Base-by-base conservation (phyloP, 176 grass and related monocot genomes). In the Triticum turgidum region DNA sequence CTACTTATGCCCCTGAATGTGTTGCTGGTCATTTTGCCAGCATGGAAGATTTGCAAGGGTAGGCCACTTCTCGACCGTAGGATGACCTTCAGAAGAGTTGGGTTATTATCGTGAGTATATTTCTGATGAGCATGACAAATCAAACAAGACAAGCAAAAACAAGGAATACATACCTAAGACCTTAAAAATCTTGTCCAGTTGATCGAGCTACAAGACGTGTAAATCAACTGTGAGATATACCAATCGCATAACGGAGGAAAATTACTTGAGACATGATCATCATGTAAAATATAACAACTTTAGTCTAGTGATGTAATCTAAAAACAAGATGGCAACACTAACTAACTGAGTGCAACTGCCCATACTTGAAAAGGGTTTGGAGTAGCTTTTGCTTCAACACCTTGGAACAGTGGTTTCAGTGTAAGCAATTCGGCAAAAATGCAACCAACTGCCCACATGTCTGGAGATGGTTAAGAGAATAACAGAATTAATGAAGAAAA, bases 381-480 rank as follows among this genome's bases (percentile, higher is more conserved):
- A 59, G 92, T 88, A 89, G 73, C 90, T 98, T 98, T 98, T 34
- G 91, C 92, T 92, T 96, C 97, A 49, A 98, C 92, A 34, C 97
- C 97, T 98, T 98, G 97, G 86, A 98, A 98, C 65, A 98, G 85
- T 70, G 97, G 97, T 90, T 98, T 98, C 51, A 98, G 80, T 42
- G 94, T 98, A 54, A 98, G 87, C 81, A 98, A 82, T 90, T 98
- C 97, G 84, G 97, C 97, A 94, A 98, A 98, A 85, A 98, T 98
- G 88, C 94, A 98, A 86, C 97, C 97, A 94, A 98, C 94, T 82
- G 97, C 94, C 97, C 97, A 98, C 97, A 98, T 98, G 86, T 98
- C 97, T 98, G 91, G 59, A 87, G 83, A 78, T 80, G 47, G 47
- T 91, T 88, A 90, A 95, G 82, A 83, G 69, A 84, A 35, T 51